phyloP scores from a whole-genome alignment of 805 yeast species.

The Sugiyamaella americana region DNA sequence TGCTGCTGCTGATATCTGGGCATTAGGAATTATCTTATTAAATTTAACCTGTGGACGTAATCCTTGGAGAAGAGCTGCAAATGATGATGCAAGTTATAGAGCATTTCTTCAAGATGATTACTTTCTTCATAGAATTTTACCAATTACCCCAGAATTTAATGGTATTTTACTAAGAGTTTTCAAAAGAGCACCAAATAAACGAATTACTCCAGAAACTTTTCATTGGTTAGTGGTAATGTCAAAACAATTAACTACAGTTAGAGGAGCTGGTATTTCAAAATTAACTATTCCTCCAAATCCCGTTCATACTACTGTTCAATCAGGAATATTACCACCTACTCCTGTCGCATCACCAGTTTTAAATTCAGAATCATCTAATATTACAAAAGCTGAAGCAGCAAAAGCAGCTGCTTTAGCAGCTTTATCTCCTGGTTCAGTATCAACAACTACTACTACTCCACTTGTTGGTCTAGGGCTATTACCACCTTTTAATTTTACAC shows the following conservation, averaged over 20 bases:
- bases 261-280: not conserved
- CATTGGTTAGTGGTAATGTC: conserved; percentile 10
- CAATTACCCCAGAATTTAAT: conserved; percentile 61
- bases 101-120: conserved; percentile 52
- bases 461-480: not conserved
- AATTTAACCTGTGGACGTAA: conserved; percentile 78
- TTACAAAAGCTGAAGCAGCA: not conserved
- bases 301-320: not conserved
- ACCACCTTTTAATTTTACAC: not conserved
- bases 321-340: conserved; percentile 1
- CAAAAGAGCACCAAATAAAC: conserved; percentile 7
- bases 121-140: conserved; percentile 60
- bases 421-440: no score
- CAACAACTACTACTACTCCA: not conserved
- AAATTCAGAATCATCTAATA: not conserved
- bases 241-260: conserved; percentile 2
- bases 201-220: conserved; percentile 15
- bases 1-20: conserved; percentile 79
- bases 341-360: conserved; percentile 6
- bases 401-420: not conserved
- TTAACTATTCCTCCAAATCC: not conserved
- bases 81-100: conserved; percentile 58
- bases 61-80: conserved; percentile 83
- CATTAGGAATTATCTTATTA: conserved; percentile 72
- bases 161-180: conserved; percentile 15